These are phyloP conservation scores for Trametes punicea DNA, from an alignment of 768 basidiomycete genomes.

Conservation along the genomic window DNA sequence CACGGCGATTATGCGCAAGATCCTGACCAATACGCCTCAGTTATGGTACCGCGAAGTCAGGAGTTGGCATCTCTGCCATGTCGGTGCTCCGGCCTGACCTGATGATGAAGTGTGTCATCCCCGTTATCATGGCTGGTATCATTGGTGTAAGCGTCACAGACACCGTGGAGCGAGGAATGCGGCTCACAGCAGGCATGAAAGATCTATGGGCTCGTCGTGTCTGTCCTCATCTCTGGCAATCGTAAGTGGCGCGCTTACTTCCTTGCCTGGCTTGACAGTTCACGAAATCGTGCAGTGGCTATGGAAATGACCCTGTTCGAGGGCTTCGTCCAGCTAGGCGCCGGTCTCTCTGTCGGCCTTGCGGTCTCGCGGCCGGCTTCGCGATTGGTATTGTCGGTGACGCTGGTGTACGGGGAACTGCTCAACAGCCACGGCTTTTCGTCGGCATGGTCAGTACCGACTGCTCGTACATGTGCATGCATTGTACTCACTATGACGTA, in stretches of 20 bases:
- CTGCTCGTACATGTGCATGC: background rate
- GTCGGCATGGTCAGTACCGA: slow-evolving; percentile 79
- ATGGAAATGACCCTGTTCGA: slow-evolving; percentile 86
- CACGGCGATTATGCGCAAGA: background rate
- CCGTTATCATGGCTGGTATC: slow-evolving; percentile 99
- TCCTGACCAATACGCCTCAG: slow-evolving; percentile 37
- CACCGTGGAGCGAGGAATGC: too few relatives aligned
- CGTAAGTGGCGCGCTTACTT: slow-evolving; percentile 50
- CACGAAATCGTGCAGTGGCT: slow-evolving; percentile 44
- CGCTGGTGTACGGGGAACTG: slow-evolving; percentile 96
- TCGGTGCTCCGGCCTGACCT: slow-evolving; percentile 93
- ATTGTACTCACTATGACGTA: slow-evolving; percentile 24
- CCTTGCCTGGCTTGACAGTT: background rate
- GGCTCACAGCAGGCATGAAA: slow-evolving; percentile 27
- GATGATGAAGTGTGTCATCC: slow-evolving; percentile 98
- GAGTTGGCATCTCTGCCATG: slow-evolving; percentile 97
- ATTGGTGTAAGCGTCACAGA: slow-evolving; percentile 70
- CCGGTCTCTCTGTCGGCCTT: slow-evolving; percentile 87
- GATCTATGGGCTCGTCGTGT: slow-evolving; percentile 98
- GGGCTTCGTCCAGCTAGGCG: slow-evolving; percentile 92
- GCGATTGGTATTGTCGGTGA: slow-evolving; percentile 99
- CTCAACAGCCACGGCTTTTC: slow-evolving; percentile 91
- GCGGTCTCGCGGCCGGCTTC: slow-evolving; percentile 95
- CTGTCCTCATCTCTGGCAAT: slow-evolving; percentile 89
- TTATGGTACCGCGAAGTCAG: slow-evolving; percentile 99